A percentile compares a stretch with the other conserved stretches of the same genome.
phyloP scores from a whole-genome alignment of 2,329 filamentous ascomycete genomes.

The Periconia digitata region DNA sequence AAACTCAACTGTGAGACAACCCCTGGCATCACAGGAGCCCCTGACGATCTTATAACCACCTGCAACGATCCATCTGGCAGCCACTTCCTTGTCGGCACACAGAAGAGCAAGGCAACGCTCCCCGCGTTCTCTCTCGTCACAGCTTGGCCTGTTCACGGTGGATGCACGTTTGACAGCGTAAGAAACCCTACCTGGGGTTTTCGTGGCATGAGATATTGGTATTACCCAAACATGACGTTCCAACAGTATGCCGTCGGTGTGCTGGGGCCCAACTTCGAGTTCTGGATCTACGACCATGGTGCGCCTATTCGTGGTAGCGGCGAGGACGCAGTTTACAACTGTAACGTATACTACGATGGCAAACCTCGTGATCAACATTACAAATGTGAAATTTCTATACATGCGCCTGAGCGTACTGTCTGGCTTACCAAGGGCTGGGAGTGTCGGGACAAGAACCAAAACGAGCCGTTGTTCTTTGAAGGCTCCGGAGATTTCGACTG shows the following conservation, averaged over 20 bases:
- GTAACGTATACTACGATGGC: slow-evolving; percentile 10
- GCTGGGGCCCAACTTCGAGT: slow-evolving; percentile 10
- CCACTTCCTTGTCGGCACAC: slow-evolving; percentile 4
- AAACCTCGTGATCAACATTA: slow-evolving; percentile 8
- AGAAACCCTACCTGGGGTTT: slow-evolving; percentile 12
- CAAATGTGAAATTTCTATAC: slow-evolving; percentile 8
- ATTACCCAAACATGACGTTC: slow-evolving; percentile 3
- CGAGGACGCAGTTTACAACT: slow-evolving; percentile 10
- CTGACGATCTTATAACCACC: slow-evolving; percentile 12
- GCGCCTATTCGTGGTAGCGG: slow-evolving; percentile 8
- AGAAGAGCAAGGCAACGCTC: slow-evolving; percentile 7
- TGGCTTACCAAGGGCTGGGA: slow-evolving; percentile 9
- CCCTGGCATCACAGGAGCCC: slow-evolving; percentile 11
- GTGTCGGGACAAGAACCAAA: slow-evolving; percentile 12
- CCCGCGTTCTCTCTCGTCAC: slow-evolving; percentile 12
- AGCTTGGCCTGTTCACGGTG: slow-evolving; percentile 10
- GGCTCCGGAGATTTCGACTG: slow-evolving; percentile 11
- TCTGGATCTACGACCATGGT: slow-evolving; percentile 9
- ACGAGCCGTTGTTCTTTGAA: slow-evolving; percentile 10
- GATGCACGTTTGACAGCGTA: slow-evolving; percentile 14
- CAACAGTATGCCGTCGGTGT: slow-evolving; percentile 5
- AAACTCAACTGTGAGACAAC: slow-evolving; percentile 5
- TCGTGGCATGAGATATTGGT: slow-evolving; percentile 9
- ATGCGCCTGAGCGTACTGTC: slow-evolving; percentile 8
- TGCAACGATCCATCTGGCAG: slow-evolving; percentile 6